A percentile compares a stretch with the other conserved stretches of the same genome.
These are phyloP conservation scores for Elymus sibiricus DNA, from an alignment of 176 grass and related monocot genomes.

Conservation along the genomic window DNA sequence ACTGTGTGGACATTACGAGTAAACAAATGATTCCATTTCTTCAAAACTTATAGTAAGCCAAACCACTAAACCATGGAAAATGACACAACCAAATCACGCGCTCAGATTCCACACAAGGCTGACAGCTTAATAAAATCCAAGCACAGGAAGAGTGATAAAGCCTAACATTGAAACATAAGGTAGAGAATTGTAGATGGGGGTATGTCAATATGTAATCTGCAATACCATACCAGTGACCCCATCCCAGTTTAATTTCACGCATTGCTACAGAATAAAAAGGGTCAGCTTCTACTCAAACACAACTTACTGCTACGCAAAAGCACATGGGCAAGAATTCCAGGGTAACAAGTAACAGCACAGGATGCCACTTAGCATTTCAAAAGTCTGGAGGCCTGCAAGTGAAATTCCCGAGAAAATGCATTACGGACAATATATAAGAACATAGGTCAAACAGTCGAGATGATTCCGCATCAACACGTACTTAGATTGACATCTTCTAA, in stretches of 20 bases:
- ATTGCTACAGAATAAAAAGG: background rate
- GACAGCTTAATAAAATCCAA: background rate
- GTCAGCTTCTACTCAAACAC: background rate
- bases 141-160: background rate
- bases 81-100: background rate
- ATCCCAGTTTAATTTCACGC: background rate
- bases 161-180: background rate
- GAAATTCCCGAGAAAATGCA: background rate
- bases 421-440: slow-evolving; percentile 20
- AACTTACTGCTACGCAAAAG: slow-evolving; percentile 7
- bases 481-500: slow-evolving; percentile 13
- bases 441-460: slow-evolving; percentile 11
- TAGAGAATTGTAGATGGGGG: background rate
- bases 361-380: slow-evolving; percentile 11
- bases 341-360: background rate
- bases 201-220: background rate
- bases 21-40: background rate
- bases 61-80: background rate
- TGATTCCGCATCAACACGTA: slow-evolving; percentile 32
- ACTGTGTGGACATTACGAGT: background rate
- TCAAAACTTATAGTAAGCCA: background rate
- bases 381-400: slow-evolving; percentile 1
- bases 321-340: background rate
- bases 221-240: background rate
- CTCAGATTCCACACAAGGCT: background rate